Conservation (phyloP, 164 flowering plant genomes). For the Tinospora cordifolia region DNA sequence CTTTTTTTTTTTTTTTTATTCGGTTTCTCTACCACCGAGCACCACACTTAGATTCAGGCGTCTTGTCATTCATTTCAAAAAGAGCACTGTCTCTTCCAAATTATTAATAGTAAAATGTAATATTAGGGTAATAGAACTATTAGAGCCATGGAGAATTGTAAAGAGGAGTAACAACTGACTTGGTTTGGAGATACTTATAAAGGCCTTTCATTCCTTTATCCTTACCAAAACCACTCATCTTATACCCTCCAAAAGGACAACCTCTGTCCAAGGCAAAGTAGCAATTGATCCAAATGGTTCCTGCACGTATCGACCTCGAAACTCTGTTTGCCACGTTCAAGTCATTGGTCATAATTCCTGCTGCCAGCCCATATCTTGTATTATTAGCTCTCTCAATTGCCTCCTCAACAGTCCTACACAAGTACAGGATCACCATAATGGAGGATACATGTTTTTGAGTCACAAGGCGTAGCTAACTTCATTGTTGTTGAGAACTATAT, state of each 20-base stretch:
- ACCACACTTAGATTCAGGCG: too few relatives aligned
- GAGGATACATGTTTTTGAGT: not conserved
- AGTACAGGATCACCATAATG: not conserved
- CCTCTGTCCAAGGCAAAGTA: constrained; percentile 50
- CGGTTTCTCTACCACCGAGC: too few relatives aligned
- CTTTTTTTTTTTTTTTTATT: too few relatives aligned
- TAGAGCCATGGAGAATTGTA: constrained; percentile 69
- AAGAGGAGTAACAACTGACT: constrained; percentile 65
- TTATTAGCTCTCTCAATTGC: constrained; percentile 55
- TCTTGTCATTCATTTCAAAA: too few relatives aligned
- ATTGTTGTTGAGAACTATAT: not conserved
- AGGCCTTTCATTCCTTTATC: constrained; percentile 57
- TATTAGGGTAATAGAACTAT: not conserved
- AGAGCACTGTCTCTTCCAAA: too few relatives aligned
- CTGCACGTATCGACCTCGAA: constrained; percentile 67
- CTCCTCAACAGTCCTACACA: constrained; percentile 57
- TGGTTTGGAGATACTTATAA: constrained; percentile 55
- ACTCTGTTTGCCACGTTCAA: constrained; percentile 57
- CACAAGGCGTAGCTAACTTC: not conserved
- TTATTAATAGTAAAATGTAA: too few relatives aligned
- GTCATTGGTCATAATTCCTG: constrained; percentile 63
- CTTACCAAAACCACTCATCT: constrained; percentile 66
- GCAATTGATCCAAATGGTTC: constrained; percentile 68
- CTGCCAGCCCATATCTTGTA: constrained; percentile 63
- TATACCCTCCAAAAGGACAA: constrained; percentile 64